phyloP scores from a whole-genome alignment of 2,329 filamentous ascomycete genomes.

The Diplodia seriata region DNA sequence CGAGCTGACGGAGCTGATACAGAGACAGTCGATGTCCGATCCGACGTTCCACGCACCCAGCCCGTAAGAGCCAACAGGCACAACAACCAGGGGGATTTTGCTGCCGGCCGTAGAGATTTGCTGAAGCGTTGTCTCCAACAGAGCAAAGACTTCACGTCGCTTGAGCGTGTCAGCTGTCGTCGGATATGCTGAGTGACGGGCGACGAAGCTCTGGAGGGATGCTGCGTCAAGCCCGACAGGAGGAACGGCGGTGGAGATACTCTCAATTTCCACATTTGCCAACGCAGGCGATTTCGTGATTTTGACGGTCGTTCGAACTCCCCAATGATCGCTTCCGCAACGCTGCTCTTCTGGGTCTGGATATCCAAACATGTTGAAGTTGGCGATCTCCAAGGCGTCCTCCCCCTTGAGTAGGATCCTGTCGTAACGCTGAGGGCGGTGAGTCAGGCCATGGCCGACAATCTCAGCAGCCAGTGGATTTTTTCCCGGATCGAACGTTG shows the following conservation, averaged over 20 bases:
- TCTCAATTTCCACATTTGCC: constrained; percentile 16
- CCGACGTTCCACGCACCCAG: constrained; percentile 66
- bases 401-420: constrained; percentile 63
- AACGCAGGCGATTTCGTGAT: constrained; percentile 34
- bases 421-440: constrained; percentile 70
- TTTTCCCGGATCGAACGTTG: constrained; percentile 67
- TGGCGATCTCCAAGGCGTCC: constrained; percentile 48
- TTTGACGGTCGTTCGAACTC: constrained; percentile 50
- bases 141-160: constrained; percentile 55
- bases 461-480: constrained; percentile 64
- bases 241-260: neutral
- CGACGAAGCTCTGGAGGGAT: constrained; percentile 51
- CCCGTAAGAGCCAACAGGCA: constrained; percentile 71
- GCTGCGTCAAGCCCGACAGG: constrained; percentile 36
- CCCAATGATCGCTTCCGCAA: constrained; percentile 61
- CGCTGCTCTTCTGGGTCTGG: constrained; percentile 39
- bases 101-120: constrained; percentile 41
- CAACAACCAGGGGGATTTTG: constrained; percentile 56
- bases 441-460: constrained; percentile 62
- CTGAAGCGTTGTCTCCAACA: constrained; percentile 55
- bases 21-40: constrained; percentile 72
- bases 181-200: constrained; percentile 55
- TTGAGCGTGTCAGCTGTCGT: constrained; percentile 51
- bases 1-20: constrained; percentile 67
- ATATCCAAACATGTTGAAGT: constrained; percentile 67